Base-by-base conservation (phyloP, 2,329 filamentous ascomycete genomes). In the Xylariaceae sp. region DNA sequence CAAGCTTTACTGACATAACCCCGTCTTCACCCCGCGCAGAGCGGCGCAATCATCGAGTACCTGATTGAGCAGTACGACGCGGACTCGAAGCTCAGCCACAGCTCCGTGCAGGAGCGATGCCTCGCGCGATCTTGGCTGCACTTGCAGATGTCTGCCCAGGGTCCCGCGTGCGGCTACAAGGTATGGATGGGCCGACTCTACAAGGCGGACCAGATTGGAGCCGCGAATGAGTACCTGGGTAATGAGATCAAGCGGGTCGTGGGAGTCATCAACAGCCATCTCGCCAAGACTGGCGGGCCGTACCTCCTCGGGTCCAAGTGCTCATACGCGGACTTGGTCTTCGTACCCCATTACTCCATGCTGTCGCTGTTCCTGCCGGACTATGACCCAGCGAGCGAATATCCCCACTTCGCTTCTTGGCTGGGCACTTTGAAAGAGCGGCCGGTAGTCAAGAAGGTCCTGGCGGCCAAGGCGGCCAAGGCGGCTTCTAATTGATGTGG, bases 1-100 rank as follows among this genome's bases (percentile, higher is more conserved):
- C 23, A 26, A 26, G 23, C 4, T 26, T n/a, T 26, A 26, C 23
- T 26, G 23, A 26, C 23, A 26, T 26, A 26, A 4, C 23, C 23
- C 23, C 5, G 32, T 16, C 32, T 37, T 12, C 7, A 3, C 5
- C 32, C 14, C 9, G 7, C 77, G 75, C 79, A 82, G 64, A 77
- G 75, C 16, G 77, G 77, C 20, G 79, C 80, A 10, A 80, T 81
- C 63, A 64, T 82, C 54, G 73, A 77, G 55, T 82, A 81, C 54
- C 63, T 82, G 20, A 62, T 77, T 52, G 73, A 75, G 26, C 69
- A 62, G 10, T 81, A 81, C 68, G 78, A 81, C 66, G 74, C 65
- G 40, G 64, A 74, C 7, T 62, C 73, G 40, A 75, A 70, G 52
- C 61, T 80, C 54, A 74, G 32, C 32, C 61, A 80, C 54, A 74